These are phyloP conservation scores for Marvania coccoides DNA, from an alignment of 139 green algal species.

Conservation along the genomic window DNA sequence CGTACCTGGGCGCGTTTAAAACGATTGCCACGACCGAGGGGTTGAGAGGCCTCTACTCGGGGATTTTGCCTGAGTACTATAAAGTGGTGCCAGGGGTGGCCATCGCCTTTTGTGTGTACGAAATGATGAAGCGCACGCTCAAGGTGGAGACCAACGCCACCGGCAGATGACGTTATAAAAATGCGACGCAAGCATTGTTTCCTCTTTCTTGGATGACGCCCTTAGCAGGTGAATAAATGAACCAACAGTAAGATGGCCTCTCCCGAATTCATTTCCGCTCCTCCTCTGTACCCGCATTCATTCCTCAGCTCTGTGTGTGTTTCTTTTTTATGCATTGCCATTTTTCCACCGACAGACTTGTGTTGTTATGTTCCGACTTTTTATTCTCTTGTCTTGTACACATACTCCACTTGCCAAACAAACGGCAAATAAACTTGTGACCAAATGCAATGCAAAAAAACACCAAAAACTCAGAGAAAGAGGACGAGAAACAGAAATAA, in stretches of 20 bases:
- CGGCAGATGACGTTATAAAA: conserved; percentile 1
- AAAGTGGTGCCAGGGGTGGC: conserved; percentile 87
- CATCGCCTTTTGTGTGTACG: conserved; percentile 84
- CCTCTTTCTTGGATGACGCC: neutral
- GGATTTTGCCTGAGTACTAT: conserved; percentile 83
- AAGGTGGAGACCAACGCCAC: conserved; percentile 28
- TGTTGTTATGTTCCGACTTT: too few species aligned
- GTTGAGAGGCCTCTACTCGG: conserved; percentile 65
- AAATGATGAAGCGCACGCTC: conserved; percentile 45
- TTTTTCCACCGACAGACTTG: too few species aligned
- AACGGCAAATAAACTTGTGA: neutral
- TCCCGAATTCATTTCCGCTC: neutral
- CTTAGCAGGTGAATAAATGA: conserved; percentile 5
- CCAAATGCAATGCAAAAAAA: neutral
- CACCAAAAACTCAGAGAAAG: neutral
- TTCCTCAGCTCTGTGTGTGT: too few species aligned
- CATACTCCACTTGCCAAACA: neutral
- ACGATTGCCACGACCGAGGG: conserved; percentile 45
- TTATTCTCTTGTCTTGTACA: neutral
- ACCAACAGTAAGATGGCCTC: neutral
- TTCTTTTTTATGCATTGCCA: too few species aligned
- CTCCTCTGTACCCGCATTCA: neutral
- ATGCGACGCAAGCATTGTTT: neutral
- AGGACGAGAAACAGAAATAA: neutral
- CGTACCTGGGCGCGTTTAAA: conserved; percentile 44